A percentile compares a stretch with the other conserved stretches of the same genome.
Conservation (phyloP, 129 eudicot species). For the Lactuca saligna region DNA sequence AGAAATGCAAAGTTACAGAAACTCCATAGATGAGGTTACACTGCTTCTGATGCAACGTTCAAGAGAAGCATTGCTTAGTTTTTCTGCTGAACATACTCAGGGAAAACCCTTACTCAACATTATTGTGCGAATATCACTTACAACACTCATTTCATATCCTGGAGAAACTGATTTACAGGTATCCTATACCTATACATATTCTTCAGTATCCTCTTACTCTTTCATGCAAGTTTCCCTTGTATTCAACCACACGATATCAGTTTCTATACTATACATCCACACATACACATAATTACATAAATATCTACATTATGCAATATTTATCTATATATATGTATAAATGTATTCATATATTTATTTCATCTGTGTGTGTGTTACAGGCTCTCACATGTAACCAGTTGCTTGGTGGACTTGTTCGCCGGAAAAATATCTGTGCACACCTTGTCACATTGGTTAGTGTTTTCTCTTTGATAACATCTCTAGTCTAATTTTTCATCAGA, state of each 20-base stretch:
- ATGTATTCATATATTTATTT: neutral
- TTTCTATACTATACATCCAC: too few relatives aligned
- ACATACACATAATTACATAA: too few relatives aligned
- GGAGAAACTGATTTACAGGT: slow-evolving; percentile 98
- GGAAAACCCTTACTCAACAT: slow-evolving; percentile 75
- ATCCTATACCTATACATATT: neutral
- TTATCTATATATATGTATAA: too few relatives aligned
- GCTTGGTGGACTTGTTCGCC: slow-evolving; percentile 82
- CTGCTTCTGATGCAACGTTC: slow-evolving; percentile 40
- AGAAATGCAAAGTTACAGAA: slow-evolving; percentile 40
- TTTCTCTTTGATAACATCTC: slow-evolving; percentile 9
- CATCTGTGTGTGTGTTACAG: slow-evolving; percentile 40
- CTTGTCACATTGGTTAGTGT: slow-evolving; percentile 77
- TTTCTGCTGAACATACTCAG: slow-evolving; percentile 71
- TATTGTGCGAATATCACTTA: slow-evolving; percentile 62
- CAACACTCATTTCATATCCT: slow-evolving; percentile 69
- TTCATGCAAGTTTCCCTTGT: neutral
- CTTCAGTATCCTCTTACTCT: neutral
- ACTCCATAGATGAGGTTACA: slow-evolving; percentile 26
- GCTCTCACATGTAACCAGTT: slow-evolving; percentile 83
- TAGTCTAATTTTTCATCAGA: neutral
- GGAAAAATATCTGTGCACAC: slow-evolving; percentile 65
- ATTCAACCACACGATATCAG: neutral
- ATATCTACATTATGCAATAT: too few relatives aligned
- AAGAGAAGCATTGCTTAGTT: slow-evolving; percentile 44